Evolutionary conservation across 1,284 basidiomycete species (phyloP).

Genomic region (Agaricales sp.): DNA sequence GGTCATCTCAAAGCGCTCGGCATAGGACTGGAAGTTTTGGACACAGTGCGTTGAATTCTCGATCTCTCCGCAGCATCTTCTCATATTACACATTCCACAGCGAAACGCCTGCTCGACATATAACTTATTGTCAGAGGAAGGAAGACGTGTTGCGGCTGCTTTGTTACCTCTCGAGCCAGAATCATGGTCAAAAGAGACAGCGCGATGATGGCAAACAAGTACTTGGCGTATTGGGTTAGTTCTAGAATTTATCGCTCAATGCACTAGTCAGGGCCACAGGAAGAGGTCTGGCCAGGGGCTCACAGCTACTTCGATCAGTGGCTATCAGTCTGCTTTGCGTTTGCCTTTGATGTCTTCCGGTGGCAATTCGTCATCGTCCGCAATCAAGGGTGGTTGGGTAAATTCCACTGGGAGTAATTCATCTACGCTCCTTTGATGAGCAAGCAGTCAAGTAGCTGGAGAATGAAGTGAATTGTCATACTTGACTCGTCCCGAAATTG

Average conservation of each 20-base stretch:
- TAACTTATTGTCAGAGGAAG: constrained; percentile 89
- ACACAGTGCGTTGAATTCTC: constrained; percentile 55
- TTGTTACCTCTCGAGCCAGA: constrained; percentile 56
- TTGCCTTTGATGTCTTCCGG: constrained; percentile 25
- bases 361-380: constrained; percentile 20
- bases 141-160: constrained; percentile 83
- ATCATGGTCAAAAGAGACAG: constrained; percentile 30
- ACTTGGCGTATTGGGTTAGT: constrained; percentile 2
- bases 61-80: neutral
- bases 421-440: constrained; percentile 16
- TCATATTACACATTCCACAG: constrained; percentile 26
- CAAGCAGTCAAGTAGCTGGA: constrained; percentile 1
- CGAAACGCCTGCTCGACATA: constrained; percentile 92
- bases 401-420: constrained; percentile 20
- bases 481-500: constrained; percentile 52
- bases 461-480: constrained; percentile 2
- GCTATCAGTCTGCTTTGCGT: constrained; percentile 28
- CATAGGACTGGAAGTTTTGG: constrained; percentile 90
- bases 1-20: constrained; percentile 69
- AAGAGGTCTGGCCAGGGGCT: too few relatives aligned
- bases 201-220: constrained; percentile 6
- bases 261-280: too few relatives aligned
- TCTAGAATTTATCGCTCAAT: too few relatives aligned
- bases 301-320: too few relatives aligned
- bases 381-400: constrained; percentile 22